Percentiles rank a stretch among this genome's conserved stretches.
Conservation (phyloP, 2,329 filamentous ascomycete genomes). For the Sphaerulina musiva region DNA sequence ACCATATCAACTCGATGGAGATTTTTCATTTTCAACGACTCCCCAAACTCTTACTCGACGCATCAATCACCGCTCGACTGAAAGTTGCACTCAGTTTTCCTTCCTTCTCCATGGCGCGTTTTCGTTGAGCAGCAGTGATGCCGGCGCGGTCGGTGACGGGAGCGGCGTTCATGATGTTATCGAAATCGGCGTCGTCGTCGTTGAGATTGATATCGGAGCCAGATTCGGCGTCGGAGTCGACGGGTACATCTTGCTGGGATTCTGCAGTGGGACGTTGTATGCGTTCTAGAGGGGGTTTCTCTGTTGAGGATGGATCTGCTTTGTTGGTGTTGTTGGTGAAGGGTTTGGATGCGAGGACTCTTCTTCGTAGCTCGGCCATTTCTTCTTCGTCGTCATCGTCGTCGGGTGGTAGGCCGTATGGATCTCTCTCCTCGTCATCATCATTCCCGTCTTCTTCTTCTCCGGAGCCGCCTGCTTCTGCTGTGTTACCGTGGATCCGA, state of each 20-base stretch:
- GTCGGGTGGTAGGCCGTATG: slow-evolving; percentile 66
- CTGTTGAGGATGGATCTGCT: slow-evolving; percentile 56
- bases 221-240: slow-evolving; percentile 61
- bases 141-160: slow-evolving; percentile 83
- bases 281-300: slow-evolving; percentile 52
- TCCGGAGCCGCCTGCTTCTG: too few relatives aligned
- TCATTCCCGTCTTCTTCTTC: slow-evolving; percentile 33
- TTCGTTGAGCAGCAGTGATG: slow-evolving; percentile 55
- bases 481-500: slow-evolving; percentile 36
- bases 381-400: slow-evolving; percentile 72
- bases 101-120: slow-evolving; percentile 45
- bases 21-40: background rate
- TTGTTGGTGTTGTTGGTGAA: slow-evolving; percentile 50
- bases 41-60: slow-evolving; percentile 38
- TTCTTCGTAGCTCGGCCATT: slow-evolving; percentile 86
- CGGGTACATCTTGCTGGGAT: slow-evolving; percentile 21
- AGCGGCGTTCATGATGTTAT: slow-evolving; percentile 86
- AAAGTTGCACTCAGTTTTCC: slow-evolving; percentile 43
- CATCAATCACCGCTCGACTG: slow-evolving; percentile 43
- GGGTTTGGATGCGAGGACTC: slow-evolving; percentile 84
- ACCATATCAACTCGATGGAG: too few relatives aligned
- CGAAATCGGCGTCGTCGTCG: slow-evolving; percentile 72
- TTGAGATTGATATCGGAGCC: slow-evolving; percentile 57
- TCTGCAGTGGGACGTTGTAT: slow-evolving; percentile 53
- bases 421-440: slow-evolving; percentile 53